Conservation (phyloP, 495 filamentous ascomycete genomes). For the Trichoderma erinaceum region DNA sequence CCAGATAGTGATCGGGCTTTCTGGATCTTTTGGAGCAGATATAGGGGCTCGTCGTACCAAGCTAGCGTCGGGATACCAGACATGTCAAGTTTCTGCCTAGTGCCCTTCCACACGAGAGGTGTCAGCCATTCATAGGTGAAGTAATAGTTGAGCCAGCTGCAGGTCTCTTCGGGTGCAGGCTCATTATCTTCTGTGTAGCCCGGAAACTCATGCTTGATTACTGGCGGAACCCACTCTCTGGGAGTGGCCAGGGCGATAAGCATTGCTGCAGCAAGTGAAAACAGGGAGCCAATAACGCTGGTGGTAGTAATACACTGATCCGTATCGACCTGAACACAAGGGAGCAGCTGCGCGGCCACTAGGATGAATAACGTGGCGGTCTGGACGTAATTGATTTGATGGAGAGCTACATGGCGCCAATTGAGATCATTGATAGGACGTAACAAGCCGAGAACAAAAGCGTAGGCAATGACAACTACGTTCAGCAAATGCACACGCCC, state of each 20-base stretch:
- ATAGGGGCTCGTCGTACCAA: slow-evolving; percentile 43
- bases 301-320: slow-evolving; percentile 18
- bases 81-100: slow-evolving; percentile 36
- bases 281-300: slow-evolving; percentile 23
- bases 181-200: slow-evolving; percentile 25
- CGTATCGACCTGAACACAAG: slow-evolving; percentile 24
- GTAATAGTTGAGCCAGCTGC: slow-evolving; percentile 43
- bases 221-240: slow-evolving; percentile 35
- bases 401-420: slow-evolving; percentile 35
- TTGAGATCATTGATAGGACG: slow-evolving; percentile 27
- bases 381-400: slow-evolving; percentile 34
- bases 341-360: slow-evolving; percentile 27
- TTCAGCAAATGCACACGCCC: slow-evolving; percentile 26
- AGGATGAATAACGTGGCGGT: slow-evolving; percentile 25
- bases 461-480: slow-evolving; percentile 26
- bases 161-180: slow-evolving; percentile 43
- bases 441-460: slow-evolving; percentile 31
- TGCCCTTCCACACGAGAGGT: slow-evolving; percentile 40
- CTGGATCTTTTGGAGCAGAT: slow-evolving; percentile 35
- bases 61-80: slow-evolving; percentile 43
- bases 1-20: slow-evolving; percentile 33
- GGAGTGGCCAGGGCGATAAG: slow-evolving; percentile 32
- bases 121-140: slow-evolving; percentile 45
- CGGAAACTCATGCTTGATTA: slow-evolving; percentile 25
- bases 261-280: slow-evolving; percentile 26